phyloP scores from a whole-genome alignment of 1,284 basidiomycete genomes.

The Trametes versicolor region DNA sequence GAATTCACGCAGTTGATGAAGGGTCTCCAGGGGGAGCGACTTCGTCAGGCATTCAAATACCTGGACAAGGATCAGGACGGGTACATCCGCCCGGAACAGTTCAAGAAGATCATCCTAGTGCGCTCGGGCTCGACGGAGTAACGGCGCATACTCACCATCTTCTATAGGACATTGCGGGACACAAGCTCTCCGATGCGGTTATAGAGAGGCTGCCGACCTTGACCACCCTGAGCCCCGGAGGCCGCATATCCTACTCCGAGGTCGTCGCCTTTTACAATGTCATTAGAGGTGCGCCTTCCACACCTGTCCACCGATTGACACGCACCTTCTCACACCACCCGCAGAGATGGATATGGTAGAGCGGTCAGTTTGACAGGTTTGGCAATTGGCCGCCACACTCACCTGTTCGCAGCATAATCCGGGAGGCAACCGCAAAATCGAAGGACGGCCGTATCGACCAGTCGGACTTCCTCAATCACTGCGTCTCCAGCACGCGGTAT shows the following conservation, averaged over 20 bases:
- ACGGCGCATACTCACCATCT: neutral
- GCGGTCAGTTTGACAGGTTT: constrained; percentile 57
- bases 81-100: constrained; percentile 91
- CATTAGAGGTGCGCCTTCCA: constrained; percentile 67
- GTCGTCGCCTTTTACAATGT: constrained; percentile 97
- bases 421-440: constrained; percentile 87
- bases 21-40: constrained; percentile 93
- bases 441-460: constrained; percentile 93
- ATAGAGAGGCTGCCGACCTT: constrained; percentile 91
- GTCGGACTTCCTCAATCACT: constrained; percentile 82
- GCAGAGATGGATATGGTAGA: constrained; percentile 96
- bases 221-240: constrained; percentile 87
- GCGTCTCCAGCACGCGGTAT: constrained; percentile 84
- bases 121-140: constrained; percentile 35
- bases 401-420: constrained; percentile 66
- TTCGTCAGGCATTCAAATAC: constrained; percentile 93
- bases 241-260: constrained; percentile 93
- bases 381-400: constrained; percentile 21
- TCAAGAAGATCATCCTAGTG: constrained; percentile 92
- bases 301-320: constrained; percentile 13
- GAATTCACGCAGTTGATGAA: constrained; percentile 98
- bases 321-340: constrained; percentile 29
- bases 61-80: constrained; percentile 91
- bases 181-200: constrained; percentile 93
- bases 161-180: constrained; percentile 87